Evolutionary conservation across 371 early-diverging fungal genomes (phyloP), one percentile per base, ranked within the genome.

Genomic region (Edhazardia aedis): DNA sequence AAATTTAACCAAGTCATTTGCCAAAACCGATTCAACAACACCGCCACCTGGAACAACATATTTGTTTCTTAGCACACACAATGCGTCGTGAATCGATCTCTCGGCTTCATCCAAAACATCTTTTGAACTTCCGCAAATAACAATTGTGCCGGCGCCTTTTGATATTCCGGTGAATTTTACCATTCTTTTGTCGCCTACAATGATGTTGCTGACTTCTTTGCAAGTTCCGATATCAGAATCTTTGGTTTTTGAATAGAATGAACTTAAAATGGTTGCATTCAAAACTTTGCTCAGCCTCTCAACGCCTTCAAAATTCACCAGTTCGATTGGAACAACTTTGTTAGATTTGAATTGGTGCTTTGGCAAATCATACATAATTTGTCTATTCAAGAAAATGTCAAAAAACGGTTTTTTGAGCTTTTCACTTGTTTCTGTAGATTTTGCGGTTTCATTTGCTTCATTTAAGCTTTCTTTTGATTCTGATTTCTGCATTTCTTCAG

Each of bases 321-420:
- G 90, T 72, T 98, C 99, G 62, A 98, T 93, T 37, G 86, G 81
- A 70, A 83, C 80, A 67, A 94, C 80, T 24, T 88, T 88, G 46
- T 87, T 76, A 62, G 87, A 89, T 22, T 85, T 89, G 70, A 98
- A 83, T 51, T 94, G 77, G 73, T 91, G 90, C 72, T 89, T 88
- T 47, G 95, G 95, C 84, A 86, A 95, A 81, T 95, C 94, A 78
- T 98, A 98, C 61, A 98, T 94, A 30, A 98, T 77, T 76, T 98
- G 99, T 63, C 99, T 84, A 79, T 98, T 98, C 50, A 98, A 90
- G 54, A 79, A 77, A 75, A 92, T 85, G 78, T 95, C 91, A 75
- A 91, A 88, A n/a, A n/a, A n/a, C n/a, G n/a, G n/a, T n/a, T n/a
- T n/a, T n/a, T n/a, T n/a, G n/a, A n/a, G n/a, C n/a, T n/a, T n/a